Base-by-base conservation (phyloP, 257 asterid species). In the Solanum bulbocastanum region DNA sequence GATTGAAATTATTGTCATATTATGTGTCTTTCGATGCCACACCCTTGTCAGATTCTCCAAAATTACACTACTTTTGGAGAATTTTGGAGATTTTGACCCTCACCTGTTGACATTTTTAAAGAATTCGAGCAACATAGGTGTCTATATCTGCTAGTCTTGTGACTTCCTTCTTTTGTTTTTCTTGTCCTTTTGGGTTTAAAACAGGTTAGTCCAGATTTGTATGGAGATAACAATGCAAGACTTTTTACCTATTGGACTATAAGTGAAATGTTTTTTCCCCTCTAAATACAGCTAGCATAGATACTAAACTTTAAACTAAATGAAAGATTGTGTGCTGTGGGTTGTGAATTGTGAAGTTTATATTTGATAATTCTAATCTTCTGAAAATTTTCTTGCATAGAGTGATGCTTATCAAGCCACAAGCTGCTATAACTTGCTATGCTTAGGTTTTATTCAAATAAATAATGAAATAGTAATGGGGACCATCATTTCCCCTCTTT, bases 161-260 rank as follows among this genome's bases (percentile, higher is more conserved):
- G 40, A 37, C 40, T 85, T 85, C 73, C 58, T 88, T 44, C 49
- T 73, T 44, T 76, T 39, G 87, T 39, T 56, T 84, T 87, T 76
- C 74, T 36, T 86, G 46, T 71, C 35, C 37, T 35, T 40, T 86
- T 83, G 68, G 74, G 71, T 15, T 62, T 79, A 83, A 44, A 32
- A 86, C 98, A 95, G 98, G 98, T 96, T 56, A 94, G 96, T 88
- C 99, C 98, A 74, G 95, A 94, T 90, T 89, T 95, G 33, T 94
- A 94, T 91, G 98, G 98, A 87, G 98, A 95, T 87, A 89, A 83
- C 93, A 92, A 93, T 89, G 90, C 98, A 39, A 96, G 99, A 88
- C 95, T 96, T 83, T 96, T 96, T 91, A 95, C 95, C 89, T 96
- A 96, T 91, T 95, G 98, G 98, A 95, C 99, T 83, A 98, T 96